These are phyloP conservation scores for Plantago rigida DNA, from an alignment of 305 asterid genomes.

Conservation along the genomic window DNA sequence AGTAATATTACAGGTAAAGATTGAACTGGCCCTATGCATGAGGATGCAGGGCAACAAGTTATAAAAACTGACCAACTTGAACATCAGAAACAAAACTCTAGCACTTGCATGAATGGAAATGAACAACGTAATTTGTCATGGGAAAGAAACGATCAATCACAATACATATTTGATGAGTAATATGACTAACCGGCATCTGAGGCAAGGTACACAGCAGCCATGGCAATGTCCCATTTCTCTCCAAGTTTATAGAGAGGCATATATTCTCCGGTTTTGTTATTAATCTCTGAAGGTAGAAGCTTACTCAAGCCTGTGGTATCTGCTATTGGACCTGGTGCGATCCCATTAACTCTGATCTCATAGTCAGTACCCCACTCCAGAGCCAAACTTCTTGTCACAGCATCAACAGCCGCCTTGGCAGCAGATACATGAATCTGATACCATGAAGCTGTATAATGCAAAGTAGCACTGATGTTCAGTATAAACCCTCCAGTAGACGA, in stretches of 20 bases:
- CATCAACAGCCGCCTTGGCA: slow-evolving; percentile 92
- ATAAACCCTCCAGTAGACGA: slow-evolving; percentile 65
- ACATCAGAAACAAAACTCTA: background rate
- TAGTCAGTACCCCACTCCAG: slow-evolving; percentile 96
- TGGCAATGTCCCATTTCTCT: slow-evolving; percentile 93
- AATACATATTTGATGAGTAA: background rate
- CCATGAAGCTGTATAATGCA: slow-evolving; percentile 91
- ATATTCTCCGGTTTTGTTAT: slow-evolving; percentile 28
- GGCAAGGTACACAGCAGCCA: slow-evolving; percentile 85
- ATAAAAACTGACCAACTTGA: too few relatives aligned
- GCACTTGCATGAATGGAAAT: background rate
- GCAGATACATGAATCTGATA: slow-evolving; percentile 94
- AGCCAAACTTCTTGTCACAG: slow-evolving; percentile 80
- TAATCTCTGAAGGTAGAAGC: slow-evolving; percentile 66
- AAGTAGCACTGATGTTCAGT: slow-evolving; percentile 82
- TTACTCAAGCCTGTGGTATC: slow-evolving; percentile 77
- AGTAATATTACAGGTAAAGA: too few relatives aligned
- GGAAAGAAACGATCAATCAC: background rate
- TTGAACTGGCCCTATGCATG: too few relatives aligned
- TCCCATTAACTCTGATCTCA: slow-evolving; percentile 81
- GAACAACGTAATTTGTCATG: background rate
- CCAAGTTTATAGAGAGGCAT: slow-evolving; percentile 67
- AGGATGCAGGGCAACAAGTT: too few relatives aligned
- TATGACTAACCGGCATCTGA: slow-evolving; percentile 69
- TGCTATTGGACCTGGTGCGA: slow-evolving; percentile 92